Evolutionary conservation across 2,329 filamentous ascomycete species (phyloP), one percentile per base, ranked within the genome.

Genomic region (Colletotrichum caudatum): DNA sequence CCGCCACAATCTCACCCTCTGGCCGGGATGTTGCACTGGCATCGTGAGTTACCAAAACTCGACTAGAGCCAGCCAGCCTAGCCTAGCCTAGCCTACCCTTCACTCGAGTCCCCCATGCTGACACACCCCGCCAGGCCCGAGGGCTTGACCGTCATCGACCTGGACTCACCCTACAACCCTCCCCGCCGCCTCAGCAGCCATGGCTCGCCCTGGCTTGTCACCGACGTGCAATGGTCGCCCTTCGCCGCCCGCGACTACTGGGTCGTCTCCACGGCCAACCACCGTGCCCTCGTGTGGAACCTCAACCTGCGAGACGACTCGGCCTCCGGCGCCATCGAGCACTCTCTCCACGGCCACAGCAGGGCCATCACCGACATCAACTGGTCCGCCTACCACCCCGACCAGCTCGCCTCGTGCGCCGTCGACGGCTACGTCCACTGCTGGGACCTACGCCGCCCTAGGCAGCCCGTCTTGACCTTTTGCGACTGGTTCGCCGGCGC

Each of bases 151-250:
- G 94, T 98, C 75, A 95, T 98, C 78, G 95, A 98, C 77, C 86
- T 98, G 58, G 95, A 98, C 82, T 94, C 91, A 14, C 94, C 94
- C 0, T 96, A 94, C 79, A 96, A 92, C 71, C 92, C 93, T 12
- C 95, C 95, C 23, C 92, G 94, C 23, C 92, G 94, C 77, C 87
- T 98, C 59, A 88, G 87, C 76, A 92, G 92, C 73, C 94, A 97
- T 81, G 92, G 94, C 66, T 91, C 94, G 54, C 92, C 94, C n/a
- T 98, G 95, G 94, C 91, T 97, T 63, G 95, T 97, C 6, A 94
- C 95, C 14, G 95, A 98, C 81, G 95, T 97, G 39, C 95, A 98
- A 81, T 98, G 95, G 95, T 97, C 94, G 14, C 95, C 95, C 0
- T 97, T 98, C 80, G 93, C 95, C 16, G 90, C 89, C 26, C 90